Percentiles rank a stretch among this genome's conserved stretches.
Evolutionary conservation across 2,329 filamentous ascomycete genomes (phyloP).

Genomic region (Colletotrichum tanaceti): DNA sequence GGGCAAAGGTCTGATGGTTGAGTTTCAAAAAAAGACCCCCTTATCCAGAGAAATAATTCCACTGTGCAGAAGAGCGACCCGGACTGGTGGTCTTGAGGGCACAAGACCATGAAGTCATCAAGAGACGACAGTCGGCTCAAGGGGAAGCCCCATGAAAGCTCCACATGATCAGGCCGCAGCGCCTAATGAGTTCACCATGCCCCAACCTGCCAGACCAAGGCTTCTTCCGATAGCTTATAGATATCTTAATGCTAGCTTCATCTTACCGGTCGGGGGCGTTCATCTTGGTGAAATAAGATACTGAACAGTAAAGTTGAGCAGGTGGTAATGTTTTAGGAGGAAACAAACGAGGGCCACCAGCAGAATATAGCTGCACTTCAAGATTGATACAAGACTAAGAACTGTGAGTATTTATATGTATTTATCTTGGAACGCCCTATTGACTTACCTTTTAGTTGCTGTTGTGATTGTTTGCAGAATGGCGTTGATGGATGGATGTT

Average conservation of each 20-base stretch:
- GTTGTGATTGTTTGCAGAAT: not conserved
- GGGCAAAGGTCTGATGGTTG: not conserved
- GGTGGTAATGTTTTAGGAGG: not conserved
- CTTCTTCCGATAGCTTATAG: not conserved
- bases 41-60: not conserved
- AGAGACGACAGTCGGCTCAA: not conserved
- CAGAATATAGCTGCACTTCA: too few relatives aligned
- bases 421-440: not conserved
- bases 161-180: not conserved
- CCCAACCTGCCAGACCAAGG: not conserved
- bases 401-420: not conserved
- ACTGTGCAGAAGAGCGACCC: not conserved
- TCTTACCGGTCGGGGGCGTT: constrained; percentile 31
- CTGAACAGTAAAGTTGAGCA: not conserved
- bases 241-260: not conserved
- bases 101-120: not conserved
- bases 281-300: constrained; percentile 4
- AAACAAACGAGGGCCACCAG: not conserved
- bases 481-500: not conserved
- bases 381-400: not conserved
- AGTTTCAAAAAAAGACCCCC: too few relatives aligned
- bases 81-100: not conserved
- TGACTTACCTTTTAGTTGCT: not conserved
- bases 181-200: not conserved
- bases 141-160: not conserved